phyloP scores from a whole-genome alignment of 192 early-diverging fungal species.

The Backusella psychrophila region DNA sequence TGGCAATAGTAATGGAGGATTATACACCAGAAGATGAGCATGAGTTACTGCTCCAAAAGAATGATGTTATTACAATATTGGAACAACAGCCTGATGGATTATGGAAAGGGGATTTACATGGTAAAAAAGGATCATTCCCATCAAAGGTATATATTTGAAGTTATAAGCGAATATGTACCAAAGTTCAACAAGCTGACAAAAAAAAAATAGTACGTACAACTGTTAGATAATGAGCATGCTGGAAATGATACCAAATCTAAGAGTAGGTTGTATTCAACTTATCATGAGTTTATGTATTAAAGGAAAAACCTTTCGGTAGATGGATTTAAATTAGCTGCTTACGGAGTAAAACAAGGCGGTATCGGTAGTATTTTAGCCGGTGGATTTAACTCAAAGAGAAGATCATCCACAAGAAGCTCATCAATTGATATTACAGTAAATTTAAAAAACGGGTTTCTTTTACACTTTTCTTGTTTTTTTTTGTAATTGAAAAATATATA shows the following conservation, averaged over 20 bases:
- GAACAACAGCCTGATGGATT: constrained; percentile 60
- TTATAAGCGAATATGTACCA: neutral
- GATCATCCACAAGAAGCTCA: constrained; percentile 31
- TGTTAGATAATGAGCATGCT: neutral
- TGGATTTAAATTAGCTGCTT: constrained; percentile 65
- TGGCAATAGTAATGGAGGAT: constrained; percentile 66
- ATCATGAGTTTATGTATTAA: neutral
- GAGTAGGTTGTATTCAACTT: neutral
- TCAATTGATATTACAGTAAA: neutral
- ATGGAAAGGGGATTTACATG: constrained; percentile 67
- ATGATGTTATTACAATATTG: constrained; percentile 64
- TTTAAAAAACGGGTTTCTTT: neutral
- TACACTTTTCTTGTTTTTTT: neutral
- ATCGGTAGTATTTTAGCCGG: constrained; percentile 73
- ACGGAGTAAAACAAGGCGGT: constrained; percentile 76
- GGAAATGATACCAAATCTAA: constrained; percentile 4
- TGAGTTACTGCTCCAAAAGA: constrained; percentile 62
- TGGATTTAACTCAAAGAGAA: constrained; percentile 55
- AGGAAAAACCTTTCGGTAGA: neutral
- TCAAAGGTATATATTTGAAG: constrained; percentile 40
- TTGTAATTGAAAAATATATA: too few species aligned
- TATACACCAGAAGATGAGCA: constrained; percentile 60
- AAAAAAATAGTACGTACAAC: constrained; percentile 10
- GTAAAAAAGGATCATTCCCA: constrained; percentile 66
- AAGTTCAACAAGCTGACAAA: neutral